Percentiles rank a stretch among this genome's conserved stretches.
phyloP scores from a whole-genome alignment of 345 rosid genomes.

The Eucalyptus pauciflora region DNA sequence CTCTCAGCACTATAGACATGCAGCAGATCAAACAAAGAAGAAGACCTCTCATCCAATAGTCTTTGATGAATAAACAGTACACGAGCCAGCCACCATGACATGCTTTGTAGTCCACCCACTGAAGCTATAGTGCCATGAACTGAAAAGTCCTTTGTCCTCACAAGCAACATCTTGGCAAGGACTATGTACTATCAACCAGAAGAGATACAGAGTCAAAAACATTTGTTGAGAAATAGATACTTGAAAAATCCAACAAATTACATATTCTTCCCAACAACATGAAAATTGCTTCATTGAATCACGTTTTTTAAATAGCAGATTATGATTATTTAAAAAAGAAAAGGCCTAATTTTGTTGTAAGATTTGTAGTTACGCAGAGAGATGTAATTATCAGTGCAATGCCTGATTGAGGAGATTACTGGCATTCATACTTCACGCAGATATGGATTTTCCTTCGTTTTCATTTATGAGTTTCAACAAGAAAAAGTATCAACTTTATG shows the following conservation, averaged over 20 bases:
- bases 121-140: slow-evolving; percentile 30
- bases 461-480: not conserved
- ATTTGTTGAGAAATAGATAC: not conserved
- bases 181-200: slow-evolving; percentile 44
- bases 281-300: not conserved
- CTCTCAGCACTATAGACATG: slow-evolving; percentile 62
- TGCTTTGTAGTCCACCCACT: slow-evolving; percentile 37
- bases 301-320: not conserved
- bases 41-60: slow-evolving; percentile 71
- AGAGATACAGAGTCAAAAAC: not conserved
- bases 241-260: not conserved
- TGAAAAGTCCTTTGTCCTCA: slow-evolving; percentile 62
- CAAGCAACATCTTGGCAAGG: slow-evolving; percentile 63
- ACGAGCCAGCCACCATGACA: slow-evolving; percentile 89
- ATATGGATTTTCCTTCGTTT: not conserved
- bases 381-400: not conserved
- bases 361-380: not conserved
- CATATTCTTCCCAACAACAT: not conserved
- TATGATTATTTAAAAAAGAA: not conserved
- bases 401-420: not conserved
- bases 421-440: not conserved
- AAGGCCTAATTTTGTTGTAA: not conserved
- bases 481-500: not conserved
- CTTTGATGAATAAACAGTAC: slow-evolving; percentile 65
- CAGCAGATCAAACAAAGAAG: slow-evolving; percentile 68